Evolutionary conservation across 208 protist genomes (phyloP).

Genomic region (Trypanosomatidae sp.): DNA sequence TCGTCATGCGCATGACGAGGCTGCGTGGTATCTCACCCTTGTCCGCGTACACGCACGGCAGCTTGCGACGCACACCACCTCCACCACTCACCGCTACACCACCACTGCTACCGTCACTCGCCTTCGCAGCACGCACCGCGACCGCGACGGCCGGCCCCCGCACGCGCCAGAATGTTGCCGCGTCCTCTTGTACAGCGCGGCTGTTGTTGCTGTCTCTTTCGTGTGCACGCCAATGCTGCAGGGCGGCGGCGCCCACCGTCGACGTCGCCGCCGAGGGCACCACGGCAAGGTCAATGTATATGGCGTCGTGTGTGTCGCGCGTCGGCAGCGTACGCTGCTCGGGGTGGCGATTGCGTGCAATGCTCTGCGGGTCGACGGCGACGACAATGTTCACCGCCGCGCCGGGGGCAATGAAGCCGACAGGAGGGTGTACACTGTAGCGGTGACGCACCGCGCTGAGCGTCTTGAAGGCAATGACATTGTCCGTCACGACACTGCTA

Average conservation of each 20-base stretch:
- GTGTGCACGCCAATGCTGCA: conserved; percentile 4
- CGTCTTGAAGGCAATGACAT: conserved; percentile 67
- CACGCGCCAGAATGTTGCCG: conserved; percentile 43
- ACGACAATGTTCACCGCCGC: conserved; percentile 34
- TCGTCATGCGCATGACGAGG: too few species aligned
- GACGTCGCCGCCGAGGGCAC: conserved; percentile 14
- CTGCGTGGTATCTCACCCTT: too few species aligned
- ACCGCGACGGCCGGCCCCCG: conserved; percentile 12
- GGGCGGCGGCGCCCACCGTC: background rate
- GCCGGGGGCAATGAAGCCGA: conserved; percentile 54
- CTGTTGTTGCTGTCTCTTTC: conserved; percentile 5
- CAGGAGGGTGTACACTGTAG: conserved; percentile 42
- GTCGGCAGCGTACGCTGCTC: conserved; percentile 20
- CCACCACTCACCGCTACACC: too few species aligned
- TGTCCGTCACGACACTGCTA: too few species aligned
- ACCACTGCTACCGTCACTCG: too few species aligned
- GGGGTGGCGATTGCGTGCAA: conserved; percentile 20
- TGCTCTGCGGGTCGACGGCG: conserved; percentile 38
- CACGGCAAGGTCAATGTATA: conserved; percentile 70
- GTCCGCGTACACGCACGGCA: too few species aligned
- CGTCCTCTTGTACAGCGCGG: conserved; percentile 12
- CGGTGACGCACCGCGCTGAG: conserved; percentile 45
- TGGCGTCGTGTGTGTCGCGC: conserved; percentile 38
- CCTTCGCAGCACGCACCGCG: too few species aligned
- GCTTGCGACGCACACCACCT: too few species aligned